Conservation (phyloP, 345 rosid genomes). For the Eucalyptus regnans region DNA sequence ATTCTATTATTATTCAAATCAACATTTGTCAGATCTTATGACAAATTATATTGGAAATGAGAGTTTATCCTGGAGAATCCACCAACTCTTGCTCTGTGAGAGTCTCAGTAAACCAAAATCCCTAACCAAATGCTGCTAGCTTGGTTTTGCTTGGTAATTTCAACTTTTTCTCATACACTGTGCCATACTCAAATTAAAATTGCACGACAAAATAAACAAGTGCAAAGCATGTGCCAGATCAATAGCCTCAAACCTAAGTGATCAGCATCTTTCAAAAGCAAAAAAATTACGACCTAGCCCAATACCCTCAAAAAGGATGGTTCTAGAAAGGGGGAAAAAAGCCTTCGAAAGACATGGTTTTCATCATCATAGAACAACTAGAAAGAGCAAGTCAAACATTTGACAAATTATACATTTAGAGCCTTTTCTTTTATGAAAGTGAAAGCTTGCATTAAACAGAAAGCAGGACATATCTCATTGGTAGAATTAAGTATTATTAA, state of each 20-base stretch:
- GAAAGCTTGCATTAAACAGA: neutral
- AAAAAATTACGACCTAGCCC: neutral
- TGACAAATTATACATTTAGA: neutral
- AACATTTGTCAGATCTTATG: neutral
- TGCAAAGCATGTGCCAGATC: neutral
- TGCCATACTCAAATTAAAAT: neutral
- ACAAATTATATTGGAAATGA: neutral
- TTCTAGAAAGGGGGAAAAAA: neutral
- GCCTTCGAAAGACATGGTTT: neutral
- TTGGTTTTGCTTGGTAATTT: neutral
- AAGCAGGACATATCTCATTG: neutral
- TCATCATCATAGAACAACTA: neutral
- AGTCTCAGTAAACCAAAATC: neutral
- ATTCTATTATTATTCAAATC: neutral
- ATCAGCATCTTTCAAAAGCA: neutral
- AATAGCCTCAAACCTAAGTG: neutral
- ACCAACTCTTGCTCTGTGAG: neutral
- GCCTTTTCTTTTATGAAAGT: neutral
- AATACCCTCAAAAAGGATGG: neutral
- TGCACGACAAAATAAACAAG: neutral
- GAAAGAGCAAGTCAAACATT: neutral
- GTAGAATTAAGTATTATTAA: neutral
- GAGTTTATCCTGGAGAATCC: neutral
- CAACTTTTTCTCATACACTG: neutral
- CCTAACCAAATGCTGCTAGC: neutral